These are phyloP conservation scores for Xylaria sp. DNA, from an alignment of 2,329 filamentous ascomycete species.

Conservation along the genomic window DNA sequence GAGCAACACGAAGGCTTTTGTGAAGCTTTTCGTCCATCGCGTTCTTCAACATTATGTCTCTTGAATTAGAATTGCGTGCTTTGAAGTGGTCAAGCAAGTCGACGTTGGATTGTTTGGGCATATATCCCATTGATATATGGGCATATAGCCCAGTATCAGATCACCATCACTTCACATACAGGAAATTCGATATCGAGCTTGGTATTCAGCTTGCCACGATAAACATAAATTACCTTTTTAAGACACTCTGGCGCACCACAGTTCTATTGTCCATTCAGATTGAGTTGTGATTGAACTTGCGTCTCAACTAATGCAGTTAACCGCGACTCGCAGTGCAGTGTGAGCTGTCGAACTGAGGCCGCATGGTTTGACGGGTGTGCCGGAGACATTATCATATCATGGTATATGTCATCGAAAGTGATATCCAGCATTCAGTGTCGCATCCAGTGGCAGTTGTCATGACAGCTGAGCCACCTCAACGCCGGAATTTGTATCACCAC, in stretches of 20 bases:
- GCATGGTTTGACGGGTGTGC: neutral
- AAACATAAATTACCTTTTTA: neutral
- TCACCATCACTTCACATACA: neutral
- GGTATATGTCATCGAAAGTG: neutral
- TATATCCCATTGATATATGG: conserved; percentile 7
- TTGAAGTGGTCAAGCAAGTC: neutral
- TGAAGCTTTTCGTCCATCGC: conserved; percentile 28
- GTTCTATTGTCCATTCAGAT: conserved; percentile 6
- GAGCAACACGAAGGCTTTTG: conserved; percentile 20
- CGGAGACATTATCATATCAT: conserved; percentile 12
- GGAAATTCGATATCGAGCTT: too few species aligned
- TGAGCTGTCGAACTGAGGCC: conserved; percentile 7
- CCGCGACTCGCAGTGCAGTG: neutral
- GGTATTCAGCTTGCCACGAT: conserved; percentile 21
- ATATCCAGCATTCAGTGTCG: neutral
- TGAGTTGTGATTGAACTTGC: conserved; percentile 12
- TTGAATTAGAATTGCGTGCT: neutral
- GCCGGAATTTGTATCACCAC: neutral
- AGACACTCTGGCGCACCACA: neutral
- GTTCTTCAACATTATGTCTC: conserved; percentile 16
- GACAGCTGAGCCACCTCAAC: conserved; percentile 1
- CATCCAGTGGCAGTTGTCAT: neutral
- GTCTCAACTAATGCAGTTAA: conserved; percentile 8
- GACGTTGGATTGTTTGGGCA: neutral
- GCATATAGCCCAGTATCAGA: neutral